phyloP scores from a whole-genome alignment of 805 yeast genomes.

The Candida dajiaensis region DNA sequence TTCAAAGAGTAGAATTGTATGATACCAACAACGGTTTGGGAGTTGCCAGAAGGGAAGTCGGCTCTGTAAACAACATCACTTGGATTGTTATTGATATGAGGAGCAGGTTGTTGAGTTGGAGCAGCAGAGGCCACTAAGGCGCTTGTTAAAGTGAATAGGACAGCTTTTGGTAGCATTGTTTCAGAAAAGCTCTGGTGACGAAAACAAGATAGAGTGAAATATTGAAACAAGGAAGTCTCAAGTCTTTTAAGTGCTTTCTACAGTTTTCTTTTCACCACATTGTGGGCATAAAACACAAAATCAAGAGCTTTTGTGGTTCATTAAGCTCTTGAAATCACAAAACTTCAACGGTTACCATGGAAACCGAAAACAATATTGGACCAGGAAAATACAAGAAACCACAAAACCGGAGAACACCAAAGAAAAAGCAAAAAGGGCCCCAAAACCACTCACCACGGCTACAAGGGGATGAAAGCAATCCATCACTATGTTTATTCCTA shows the following conservation, averaged over 20 bases:
- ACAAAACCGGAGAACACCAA: not conserved
- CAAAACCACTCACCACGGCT: not conserved
- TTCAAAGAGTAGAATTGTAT: constrained; percentile 56
- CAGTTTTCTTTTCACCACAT: not conserved
- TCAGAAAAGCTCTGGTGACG: not conserved
- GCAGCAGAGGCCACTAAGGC: constrained; percentile 8
- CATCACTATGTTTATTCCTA: not conserved
- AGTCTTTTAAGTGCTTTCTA: not conserved
- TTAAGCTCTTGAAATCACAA: not conserved
- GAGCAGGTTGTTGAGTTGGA: constrained; percentile 8
- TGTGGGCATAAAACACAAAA: not conserved
- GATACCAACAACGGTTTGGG: constrained; percentile 40
- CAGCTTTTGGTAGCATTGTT: constrained; percentile 10
- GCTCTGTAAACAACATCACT: constrained; percentile 25
- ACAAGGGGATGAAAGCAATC: not conserved
- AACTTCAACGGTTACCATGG: not conserved
- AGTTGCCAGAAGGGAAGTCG: constrained; percentile 25
- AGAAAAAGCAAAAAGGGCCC: not conserved
- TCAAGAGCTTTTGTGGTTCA: not conserved
- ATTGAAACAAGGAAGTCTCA: not conserved
- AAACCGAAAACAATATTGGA: not conserved
- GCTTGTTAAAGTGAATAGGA: constrained; percentile 8
- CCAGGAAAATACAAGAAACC: not conserved
- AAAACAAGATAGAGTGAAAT: not conserved
- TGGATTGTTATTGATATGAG: constrained; percentile 16